Evolutionary conservation across 495 filamentous ascomycete genomes (phyloP).

Genomic region (Haplographium delicatum): DNA sequence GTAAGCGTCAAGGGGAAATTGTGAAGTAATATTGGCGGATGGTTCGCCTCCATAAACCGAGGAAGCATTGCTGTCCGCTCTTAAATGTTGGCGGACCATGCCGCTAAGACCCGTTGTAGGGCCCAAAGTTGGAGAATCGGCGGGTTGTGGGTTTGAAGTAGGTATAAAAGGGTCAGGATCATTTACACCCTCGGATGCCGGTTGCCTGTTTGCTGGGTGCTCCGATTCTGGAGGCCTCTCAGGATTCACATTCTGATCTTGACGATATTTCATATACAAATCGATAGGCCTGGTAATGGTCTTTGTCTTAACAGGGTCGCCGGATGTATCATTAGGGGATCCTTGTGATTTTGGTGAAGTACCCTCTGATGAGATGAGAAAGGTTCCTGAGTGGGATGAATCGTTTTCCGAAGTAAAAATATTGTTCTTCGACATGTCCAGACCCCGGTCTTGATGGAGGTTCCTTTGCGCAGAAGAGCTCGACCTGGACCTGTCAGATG

Average conservation of each 20-base stretch:
- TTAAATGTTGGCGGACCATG: conserved; percentile 81
- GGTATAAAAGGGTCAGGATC: not conserved
- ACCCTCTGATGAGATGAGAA: conserved; percentile 26
- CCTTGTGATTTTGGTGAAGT: conserved; percentile 5
- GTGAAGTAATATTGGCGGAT: conserved; percentile 36
- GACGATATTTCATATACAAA: conserved; percentile 34
- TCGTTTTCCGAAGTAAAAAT: conserved; percentile 33
- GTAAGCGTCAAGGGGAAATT: conserved; percentile 31
- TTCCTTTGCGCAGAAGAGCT: conserved; percentile 21
- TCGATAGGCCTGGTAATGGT: conserved; percentile 22
- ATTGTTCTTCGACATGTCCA: conserved; percentile 12
- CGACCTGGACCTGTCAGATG: conserved; percentile 19
- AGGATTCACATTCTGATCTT: conserved; percentile 29
- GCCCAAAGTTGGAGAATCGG: conserved; percentile 78
- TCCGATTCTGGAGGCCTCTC: conserved; percentile 28
- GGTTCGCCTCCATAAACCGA: conserved; percentile 58
- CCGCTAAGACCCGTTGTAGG: conserved; percentile 64
- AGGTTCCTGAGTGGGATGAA: conserved; percentile 29
- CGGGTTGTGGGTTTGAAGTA: not conserved
- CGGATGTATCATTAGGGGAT: conserved; percentile 28
- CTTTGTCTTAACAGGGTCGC: conserved; percentile 17
- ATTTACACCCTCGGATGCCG: conserved; percentile 22
- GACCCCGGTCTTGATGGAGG: conserved; percentile 11
- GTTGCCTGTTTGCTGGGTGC: conserved; percentile 28
- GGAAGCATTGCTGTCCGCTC: conserved; percentile 73